phyloP scores from a whole-genome alignment of 139 green algal genomes.

The Raphidocelis subcapitata region DNA sequence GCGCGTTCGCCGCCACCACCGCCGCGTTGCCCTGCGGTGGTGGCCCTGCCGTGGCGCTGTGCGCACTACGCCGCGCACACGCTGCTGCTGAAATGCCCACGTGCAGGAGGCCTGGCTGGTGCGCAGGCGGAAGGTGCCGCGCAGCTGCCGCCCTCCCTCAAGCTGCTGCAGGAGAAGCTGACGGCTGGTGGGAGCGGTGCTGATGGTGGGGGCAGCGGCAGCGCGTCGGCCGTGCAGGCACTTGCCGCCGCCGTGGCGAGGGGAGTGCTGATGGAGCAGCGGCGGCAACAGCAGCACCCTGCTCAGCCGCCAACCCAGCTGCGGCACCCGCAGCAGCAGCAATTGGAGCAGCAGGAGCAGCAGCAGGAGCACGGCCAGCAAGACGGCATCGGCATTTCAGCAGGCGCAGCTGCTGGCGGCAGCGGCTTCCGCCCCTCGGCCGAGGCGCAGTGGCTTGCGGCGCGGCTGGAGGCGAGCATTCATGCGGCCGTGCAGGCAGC shows the following conservation, averaged over 20 bases:
- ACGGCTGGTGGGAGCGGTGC: no score
- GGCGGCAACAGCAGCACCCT: constrained; percentile 3
- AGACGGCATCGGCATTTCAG: background rate
- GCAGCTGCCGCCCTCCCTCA: constrained; percentile 5
- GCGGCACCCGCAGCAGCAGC: background rate
- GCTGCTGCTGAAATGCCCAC: no score
- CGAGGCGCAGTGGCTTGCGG: background rate
- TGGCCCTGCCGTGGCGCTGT: no score
- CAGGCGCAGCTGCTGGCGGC: background rate
- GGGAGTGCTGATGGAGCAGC: constrained; percentile 8
- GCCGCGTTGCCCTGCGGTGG: no score
- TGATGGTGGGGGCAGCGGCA: no score
- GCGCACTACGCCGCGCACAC: no score
- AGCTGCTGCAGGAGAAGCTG: constrained; percentile 14
- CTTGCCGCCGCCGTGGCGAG: constrained; percentile 14
- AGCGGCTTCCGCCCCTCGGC: background rate
- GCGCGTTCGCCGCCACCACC: no score
- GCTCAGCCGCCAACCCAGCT: background rate
- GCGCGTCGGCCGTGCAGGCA: background rate
- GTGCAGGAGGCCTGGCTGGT: no score
- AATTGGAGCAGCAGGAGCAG: constrained; percentile 12
- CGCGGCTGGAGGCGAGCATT: constrained; percentile 5
- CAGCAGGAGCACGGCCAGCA: constrained; percentile 14
- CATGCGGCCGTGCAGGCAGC: background rate
- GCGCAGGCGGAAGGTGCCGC: no score